Evolutionary conservation across 352 stramenopile species (phyloP).

Genomic region (Aphanomyces astaci): DNA sequence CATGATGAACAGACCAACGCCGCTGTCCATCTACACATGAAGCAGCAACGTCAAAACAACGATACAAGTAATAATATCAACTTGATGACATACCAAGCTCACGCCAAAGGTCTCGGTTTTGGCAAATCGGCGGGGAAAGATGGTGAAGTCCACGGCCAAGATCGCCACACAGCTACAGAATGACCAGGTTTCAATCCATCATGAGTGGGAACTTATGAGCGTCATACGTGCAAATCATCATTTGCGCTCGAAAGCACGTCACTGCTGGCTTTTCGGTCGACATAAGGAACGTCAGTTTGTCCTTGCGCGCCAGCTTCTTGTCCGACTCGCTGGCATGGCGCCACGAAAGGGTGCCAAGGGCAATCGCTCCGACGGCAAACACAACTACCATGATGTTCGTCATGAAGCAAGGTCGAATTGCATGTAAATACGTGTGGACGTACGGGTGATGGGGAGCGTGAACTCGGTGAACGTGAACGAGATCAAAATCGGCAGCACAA

Average conservation of each 20-base stretch:
- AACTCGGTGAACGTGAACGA: conserved; percentile 59
- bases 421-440: not conserved
- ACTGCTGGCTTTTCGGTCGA: conserved; percentile 67
- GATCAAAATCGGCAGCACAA: conserved; percentile 62
- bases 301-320: conserved; percentile 69
- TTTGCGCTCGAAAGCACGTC: conserved; percentile 68
- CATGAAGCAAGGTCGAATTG: not conserved
- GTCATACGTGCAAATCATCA: conserved; percentile 75
- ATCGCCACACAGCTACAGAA: conserved; percentile 91
- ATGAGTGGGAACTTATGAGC: not conserved
- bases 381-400: not conserved
- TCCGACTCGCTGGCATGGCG: conserved; percentile 64
- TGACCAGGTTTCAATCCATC: not conserved
- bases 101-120: conserved; percentile 96
- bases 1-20: conserved; percentile 91
- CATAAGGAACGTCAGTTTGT: conserved; percentile 71
- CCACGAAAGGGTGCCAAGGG: conserved; percentile 37
- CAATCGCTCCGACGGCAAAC: not conserved
- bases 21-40: conserved; percentile 95
- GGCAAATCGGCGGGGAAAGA: conserved; percentile 92
- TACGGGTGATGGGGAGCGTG: conserved; percentile 35
- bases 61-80: not conserved
- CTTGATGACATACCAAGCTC: conserved; percentile 69
- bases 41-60: too few species aligned
- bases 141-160: conserved; percentile 96